These are phyloP conservation scores for Wickerhamomyces subpelliculosus DNA, from an alignment of 805 yeast species.

Conservation along the genomic window DNA sequence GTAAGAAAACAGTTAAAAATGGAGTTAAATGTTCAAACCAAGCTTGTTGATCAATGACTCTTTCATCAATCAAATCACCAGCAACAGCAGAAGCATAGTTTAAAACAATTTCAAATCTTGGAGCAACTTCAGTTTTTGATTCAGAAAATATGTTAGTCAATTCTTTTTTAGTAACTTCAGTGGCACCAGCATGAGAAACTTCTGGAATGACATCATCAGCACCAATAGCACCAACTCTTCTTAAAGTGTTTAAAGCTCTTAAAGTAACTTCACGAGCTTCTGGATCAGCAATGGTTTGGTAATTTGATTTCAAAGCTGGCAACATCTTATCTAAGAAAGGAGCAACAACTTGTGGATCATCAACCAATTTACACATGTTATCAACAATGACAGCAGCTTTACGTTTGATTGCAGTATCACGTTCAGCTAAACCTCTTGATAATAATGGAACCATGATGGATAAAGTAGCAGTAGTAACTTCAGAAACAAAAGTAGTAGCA, in stretches of 20 bases:
- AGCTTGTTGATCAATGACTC: constrained; percentile 84
- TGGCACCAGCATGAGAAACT: constrained; percentile 98
- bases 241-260: constrained; percentile 95
- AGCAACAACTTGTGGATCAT: constrained; percentile 99
- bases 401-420: constrained; percentile 99
- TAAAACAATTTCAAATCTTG: constrained; percentile 74
- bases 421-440: constrained; percentile 99
- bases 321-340: constrained; percentile 93
- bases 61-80: constrained; percentile 98
- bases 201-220: constrained; percentile 90
- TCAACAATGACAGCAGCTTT: constrained; percentile 99
- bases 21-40: constrained; percentile 89
- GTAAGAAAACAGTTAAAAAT: constrained; percentile 93
- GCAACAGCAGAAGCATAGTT: constrained; percentile 91
- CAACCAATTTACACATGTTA: constrained; percentile 99
- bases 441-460: constrained; percentile 99
- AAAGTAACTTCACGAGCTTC: constrained; percentile 98
- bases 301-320: constrained; percentile 94
- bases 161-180: constrained; percentile 76
- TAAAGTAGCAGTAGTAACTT: constrained; percentile 98
- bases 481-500: constrained; percentile 99
- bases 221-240: constrained; percentile 97
- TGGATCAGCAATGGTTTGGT: constrained; percentile 97
- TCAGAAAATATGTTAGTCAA: constrained; percentile 66
- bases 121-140: constrained; percentile 51